Conservation (phyloP, 345 rosid species). For the Salix viminalis region DNA sequence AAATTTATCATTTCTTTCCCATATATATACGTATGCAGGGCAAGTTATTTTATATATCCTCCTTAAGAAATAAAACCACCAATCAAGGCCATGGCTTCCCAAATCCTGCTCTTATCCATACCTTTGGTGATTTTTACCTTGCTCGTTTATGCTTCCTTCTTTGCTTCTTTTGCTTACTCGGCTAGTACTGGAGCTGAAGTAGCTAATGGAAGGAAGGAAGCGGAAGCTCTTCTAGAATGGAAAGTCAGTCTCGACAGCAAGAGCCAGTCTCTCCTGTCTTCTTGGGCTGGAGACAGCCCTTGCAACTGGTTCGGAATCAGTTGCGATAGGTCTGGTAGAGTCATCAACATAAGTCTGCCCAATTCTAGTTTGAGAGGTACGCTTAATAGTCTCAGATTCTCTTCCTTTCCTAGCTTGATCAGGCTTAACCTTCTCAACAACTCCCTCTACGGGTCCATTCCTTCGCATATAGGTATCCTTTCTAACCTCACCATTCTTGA, state of each 20-base stretch:
- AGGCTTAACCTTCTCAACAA: background rate
- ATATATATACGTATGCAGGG: background rate
- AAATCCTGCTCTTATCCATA: background rate
- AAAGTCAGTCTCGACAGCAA: slow-evolving; percentile 12
- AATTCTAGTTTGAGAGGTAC: slow-evolving; percentile 3
- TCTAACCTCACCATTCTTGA: too few relatives aligned
- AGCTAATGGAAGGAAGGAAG: background rate
- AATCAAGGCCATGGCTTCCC: background rate
- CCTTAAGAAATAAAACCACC: background rate
- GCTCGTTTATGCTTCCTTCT: background rate
- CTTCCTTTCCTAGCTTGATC: slow-evolving; percentile 8
- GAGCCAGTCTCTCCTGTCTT: slow-evolving; percentile 1
- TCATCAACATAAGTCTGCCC: slow-evolving; percentile 3
- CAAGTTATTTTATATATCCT: too few relatives aligned
- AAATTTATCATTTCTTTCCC: background rate
- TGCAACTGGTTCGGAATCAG: slow-evolving; percentile 14
- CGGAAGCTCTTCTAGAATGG: slow-evolving; percentile 21
- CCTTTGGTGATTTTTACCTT: background rate
- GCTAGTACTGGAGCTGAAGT: background rate
- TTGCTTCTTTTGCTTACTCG: background rate
- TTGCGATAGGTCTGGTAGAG: background rate
- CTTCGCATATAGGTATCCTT: too few relatives aligned
- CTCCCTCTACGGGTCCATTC: too few relatives aligned
- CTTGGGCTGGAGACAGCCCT: slow-evolving; percentile 9
- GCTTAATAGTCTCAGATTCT: background rate